These are phyloP conservation scores for Psilocybe subaeruginosa DNA, from an alignment of 768 basidiomycete species.

Conservation along the genomic window DNA sequence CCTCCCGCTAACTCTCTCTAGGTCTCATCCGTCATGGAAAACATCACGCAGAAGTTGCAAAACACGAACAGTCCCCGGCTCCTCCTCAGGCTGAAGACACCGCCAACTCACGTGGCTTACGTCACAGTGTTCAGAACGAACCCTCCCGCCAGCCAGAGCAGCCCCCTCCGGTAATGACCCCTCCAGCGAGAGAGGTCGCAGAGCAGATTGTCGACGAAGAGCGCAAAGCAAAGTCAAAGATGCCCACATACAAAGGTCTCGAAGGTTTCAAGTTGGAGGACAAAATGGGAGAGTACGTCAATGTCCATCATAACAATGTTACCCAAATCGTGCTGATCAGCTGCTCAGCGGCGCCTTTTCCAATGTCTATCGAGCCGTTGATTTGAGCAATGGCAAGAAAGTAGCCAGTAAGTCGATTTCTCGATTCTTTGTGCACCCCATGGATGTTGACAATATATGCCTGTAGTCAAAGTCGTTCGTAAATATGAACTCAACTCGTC, in stretches of 20 bases:
- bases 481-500: conserved; percentile 90
- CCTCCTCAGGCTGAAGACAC: conserved; percentile 17
- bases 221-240: conserved; percentile 67
- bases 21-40: conserved; percentile 87
- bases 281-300: conserved; percentile 93
- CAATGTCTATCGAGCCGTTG: conserved; percentile 94
- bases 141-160: conserved; percentile 25
- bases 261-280: conserved; percentile 77
- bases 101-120: conserved; percentile 30
- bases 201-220: conserved; percentile 79
- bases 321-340: conserved; percentile 15
- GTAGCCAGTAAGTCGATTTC: conserved; percentile 69
- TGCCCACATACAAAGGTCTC: conserved; percentile 87
- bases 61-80: conserved; percentile 28
- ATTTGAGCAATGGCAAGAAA: conserved; percentile 72
- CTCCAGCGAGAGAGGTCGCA: conserved; percentile 45
- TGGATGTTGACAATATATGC: conserved; percentile 12
- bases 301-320: conserved; percentile 12
- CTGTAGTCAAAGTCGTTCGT: conserved; percentile 88
- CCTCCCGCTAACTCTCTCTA: conserved; percentile 29
- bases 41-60: conserved; percentile 32
- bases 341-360: conserved; percentile 86
- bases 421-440: conserved; percentile 15
- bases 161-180: conserved; percentile 24
- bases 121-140: conserved; percentile 34